Conservation (phyloP, 805 yeast species). For the Lipomyces mesembrius region DNA sequence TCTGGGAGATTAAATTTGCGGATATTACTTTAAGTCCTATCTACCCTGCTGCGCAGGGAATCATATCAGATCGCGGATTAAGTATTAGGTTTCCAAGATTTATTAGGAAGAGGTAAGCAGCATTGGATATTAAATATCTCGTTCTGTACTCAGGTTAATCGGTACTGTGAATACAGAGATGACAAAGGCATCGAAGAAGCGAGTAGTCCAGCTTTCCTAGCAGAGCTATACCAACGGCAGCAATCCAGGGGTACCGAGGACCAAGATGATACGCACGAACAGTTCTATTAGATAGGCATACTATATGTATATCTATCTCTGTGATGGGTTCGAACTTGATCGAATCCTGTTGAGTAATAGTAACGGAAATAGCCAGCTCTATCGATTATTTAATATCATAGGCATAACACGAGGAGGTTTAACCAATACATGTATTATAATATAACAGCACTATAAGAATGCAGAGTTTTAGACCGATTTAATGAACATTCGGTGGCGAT, state of each 20-base stretch:
- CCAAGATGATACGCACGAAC: neutral
- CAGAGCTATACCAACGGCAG: constrained; percentile 33
- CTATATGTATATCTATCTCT: neutral
- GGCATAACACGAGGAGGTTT: too few relatives aligned
- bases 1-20: constrained; percentile 40
- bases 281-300: neutral
- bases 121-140: neutral
- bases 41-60: constrained; percentile 36
- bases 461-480: too few relatives aligned
- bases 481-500: too few relatives aligned
- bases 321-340: too few relatives aligned
- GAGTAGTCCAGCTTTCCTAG: constrained; percentile 37
- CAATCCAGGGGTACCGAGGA: neutral
- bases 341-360: too few relatives aligned
- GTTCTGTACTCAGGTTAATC: neutral
- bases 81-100: constrained; percentile 41
- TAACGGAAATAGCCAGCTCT: too few relatives aligned
- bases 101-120: constrained; percentile 26
- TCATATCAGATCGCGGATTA: constrained; percentile 34
- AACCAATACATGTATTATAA: too few relatives aligned
- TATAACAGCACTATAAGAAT: too few relatives aligned
- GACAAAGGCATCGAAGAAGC: constrained; percentile 39
- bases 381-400: too few relatives aligned
- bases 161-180: constrained; percentile 14
- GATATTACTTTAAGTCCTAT: constrained; percentile 39